phyloP scores from a whole-genome alignment of 2,329 filamentous ascomycete species.

The Dactylella cylindrospora region DNA sequence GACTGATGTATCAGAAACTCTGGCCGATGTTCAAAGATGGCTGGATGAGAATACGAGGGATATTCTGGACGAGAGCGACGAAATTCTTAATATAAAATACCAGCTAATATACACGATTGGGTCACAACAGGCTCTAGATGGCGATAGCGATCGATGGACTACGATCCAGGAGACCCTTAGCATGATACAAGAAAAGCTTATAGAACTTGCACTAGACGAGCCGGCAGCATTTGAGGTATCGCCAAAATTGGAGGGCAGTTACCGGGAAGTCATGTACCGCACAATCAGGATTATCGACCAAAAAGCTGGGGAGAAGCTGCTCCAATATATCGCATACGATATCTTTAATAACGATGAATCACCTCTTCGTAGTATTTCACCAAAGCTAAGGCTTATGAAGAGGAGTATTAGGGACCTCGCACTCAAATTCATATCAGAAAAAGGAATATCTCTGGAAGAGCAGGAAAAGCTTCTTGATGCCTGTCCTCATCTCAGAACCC shows the following conservation, averaged over 20 bases:
- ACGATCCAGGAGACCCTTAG: slow-evolving; percentile 60
- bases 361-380: slow-evolving; percentile 23
- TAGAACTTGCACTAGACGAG: background rate
- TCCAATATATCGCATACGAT: slow-evolving; percentile 55
- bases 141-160: slow-evolving; percentile 61
- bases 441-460: slow-evolving; percentile 2
- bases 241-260: slow-evolving; percentile 3
- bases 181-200: slow-evolving; percentile 50
- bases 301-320: slow-evolving; percentile 50
- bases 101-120: slow-evolving; percentile 67
- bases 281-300: slow-evolving; percentile 47
- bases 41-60: slow-evolving; percentile 57
- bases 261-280: background rate
- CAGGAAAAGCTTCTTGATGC: slow-evolving; percentile 3
- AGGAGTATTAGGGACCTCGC: background rate
- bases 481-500: slow-evolving; percentile 39
- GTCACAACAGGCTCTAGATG: slow-evolving; percentile 57
- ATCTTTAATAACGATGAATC: background rate
- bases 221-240: slow-evolving; percentile 16
- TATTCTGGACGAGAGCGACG: slow-evolving; percentile 67
- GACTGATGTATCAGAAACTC: slow-evolving; percentile 48
- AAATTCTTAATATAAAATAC: slow-evolving; percentile 63
- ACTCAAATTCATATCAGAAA: slow-evolving; percentile 1
- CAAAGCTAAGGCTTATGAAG: slow-evolving; percentile 12
- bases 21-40: slow-evolving; percentile 55